Base-by-base conservation (phyloP, 768 basidiomycete genomes). In the Pleurotus ostreatus region DNA sequence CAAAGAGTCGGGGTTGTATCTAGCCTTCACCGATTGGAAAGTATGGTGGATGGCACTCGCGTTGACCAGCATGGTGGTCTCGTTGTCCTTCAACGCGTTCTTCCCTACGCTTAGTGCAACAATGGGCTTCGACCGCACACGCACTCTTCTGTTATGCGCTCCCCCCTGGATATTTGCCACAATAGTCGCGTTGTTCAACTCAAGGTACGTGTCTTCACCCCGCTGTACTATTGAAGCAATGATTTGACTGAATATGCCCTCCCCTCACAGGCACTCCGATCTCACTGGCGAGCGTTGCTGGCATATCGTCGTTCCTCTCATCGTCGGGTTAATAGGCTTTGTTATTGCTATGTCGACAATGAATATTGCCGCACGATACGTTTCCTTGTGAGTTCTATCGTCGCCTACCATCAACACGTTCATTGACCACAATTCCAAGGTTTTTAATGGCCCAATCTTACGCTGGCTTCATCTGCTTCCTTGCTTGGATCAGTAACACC, bases 401-500 rank as follows among this genome's bases (percentile, higher is more conserved):
- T 51, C 26, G 3, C 13, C 18, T n/a, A 48, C 55, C 26, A 2
- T 25, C 30, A 41, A 57, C 23, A 40, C 9, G 16, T 44, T 1
- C 16, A 16, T 16, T 45, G 55, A 40, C 38, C 59, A 20, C 59
- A 13, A 57, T 12, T 5, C 3, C 1, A 61, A 89, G 89, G 39
- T 92, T 92, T 68, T 69, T 92, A 43, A 86, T 90, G 82, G 85
- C 88, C 4, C 83, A 86, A 61, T 82, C 83, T 0, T 89, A 88
- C 62, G 76, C 85, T 0, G 89, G 81, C 4, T 89, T 87, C 69
- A 81, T 92, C 59, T 78, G 79, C 55, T 85, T 88, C 56, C 65
- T 79, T 45, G 76, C 79, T 0, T 83, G 80, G 80, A 72, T 75
- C 8, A 78, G 77, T 56, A 74, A 75, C 25, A 74, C 78, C n/a